Evolutionary conservation across 1,284 basidiomycete genomes (phyloP).

Genomic region (Schizophyllum amplum): DNA sequence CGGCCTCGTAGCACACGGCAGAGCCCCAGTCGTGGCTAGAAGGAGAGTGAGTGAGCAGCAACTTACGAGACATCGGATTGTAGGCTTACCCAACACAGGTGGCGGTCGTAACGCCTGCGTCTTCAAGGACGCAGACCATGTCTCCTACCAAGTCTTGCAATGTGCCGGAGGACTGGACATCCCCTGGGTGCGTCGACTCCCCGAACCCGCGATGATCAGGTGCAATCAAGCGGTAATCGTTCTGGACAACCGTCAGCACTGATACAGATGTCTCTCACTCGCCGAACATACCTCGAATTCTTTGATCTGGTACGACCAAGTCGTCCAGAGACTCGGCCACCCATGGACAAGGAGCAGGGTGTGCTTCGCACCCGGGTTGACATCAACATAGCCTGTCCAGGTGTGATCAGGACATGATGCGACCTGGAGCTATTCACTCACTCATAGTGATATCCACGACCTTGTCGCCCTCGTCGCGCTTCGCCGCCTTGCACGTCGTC

Average conservation of each 20-base stretch:
- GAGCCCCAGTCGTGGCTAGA: constrained; percentile 68
- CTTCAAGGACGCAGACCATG: constrained; percentile 47
- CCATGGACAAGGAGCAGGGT: constrained; percentile 64
- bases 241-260: constrained; percentile 21
- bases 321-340: constrained; percentile 68
- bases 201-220: constrained; percentile 64
- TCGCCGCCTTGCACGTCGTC: constrained; percentile 29
- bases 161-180: constrained; percentile 48
- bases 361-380: constrained; percentile 42
- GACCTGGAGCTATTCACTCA: neutral
- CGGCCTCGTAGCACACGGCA: constrained; percentile 56
- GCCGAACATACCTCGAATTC: constrained; percentile 40
- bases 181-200: constrained; percentile 53
- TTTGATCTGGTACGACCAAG: constrained; percentile 61
- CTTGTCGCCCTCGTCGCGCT: constrained; percentile 23
- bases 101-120: constrained; percentile 38
- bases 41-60: neutral
- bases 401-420: neutral
- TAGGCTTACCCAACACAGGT: constrained; percentile 51
- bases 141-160: constrained; percentile 54
- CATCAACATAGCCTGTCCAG: constrained; percentile 51
- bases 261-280: neutral
- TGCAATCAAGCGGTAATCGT: constrained; percentile 49
- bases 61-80: neutral
- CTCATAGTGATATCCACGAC: constrained; percentile 30